These are phyloP conservation scores for Meyerozyma guilliermondii DNA, from an alignment of 1,139 yeast genomes.

Conservation along the genomic window DNA sequence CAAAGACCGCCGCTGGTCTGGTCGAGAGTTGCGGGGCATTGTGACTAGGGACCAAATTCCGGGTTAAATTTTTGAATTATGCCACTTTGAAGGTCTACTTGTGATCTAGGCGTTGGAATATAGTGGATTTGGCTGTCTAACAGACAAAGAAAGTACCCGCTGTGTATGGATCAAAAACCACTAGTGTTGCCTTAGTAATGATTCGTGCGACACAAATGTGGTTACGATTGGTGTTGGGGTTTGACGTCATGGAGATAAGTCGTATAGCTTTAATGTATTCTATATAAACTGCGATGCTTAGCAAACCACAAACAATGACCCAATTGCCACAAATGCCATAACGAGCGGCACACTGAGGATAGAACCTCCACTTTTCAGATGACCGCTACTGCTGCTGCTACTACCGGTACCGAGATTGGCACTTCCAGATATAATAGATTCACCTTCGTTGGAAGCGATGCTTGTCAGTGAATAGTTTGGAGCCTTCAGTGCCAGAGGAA, in stretches of 20 bases:
- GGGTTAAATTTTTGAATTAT: no score
- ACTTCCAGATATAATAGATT: neutral
- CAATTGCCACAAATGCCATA: neutral
- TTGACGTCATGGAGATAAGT: neutral
- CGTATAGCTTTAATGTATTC: neutral
- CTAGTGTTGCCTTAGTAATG: neutral
- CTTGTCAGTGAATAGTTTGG: constrained; percentile 28
- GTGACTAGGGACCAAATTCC: neutral
- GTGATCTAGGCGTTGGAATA: no score
- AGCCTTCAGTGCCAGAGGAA: constrained; percentile 45
- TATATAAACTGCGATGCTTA: neutral
- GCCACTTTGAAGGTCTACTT: neutral
- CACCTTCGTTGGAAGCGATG: neutral
- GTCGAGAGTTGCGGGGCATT: neutral
- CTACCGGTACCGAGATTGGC: neutral
- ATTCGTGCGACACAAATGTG: neutral
- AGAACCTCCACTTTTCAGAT: neutral
- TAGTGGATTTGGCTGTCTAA: no score
- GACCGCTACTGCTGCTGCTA: neutral
- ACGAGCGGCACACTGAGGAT: neutral
- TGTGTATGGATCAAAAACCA: neutral
- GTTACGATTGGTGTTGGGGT: neutral
- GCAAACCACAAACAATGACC: neutral
- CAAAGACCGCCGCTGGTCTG: neutral
- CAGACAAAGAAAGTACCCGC: no score